These are phyloP conservation scores for Pseudogymnoascus sp. DNA, from an alignment of 2,329 filamentous ascomycete species.

Conservation along the genomic window DNA sequence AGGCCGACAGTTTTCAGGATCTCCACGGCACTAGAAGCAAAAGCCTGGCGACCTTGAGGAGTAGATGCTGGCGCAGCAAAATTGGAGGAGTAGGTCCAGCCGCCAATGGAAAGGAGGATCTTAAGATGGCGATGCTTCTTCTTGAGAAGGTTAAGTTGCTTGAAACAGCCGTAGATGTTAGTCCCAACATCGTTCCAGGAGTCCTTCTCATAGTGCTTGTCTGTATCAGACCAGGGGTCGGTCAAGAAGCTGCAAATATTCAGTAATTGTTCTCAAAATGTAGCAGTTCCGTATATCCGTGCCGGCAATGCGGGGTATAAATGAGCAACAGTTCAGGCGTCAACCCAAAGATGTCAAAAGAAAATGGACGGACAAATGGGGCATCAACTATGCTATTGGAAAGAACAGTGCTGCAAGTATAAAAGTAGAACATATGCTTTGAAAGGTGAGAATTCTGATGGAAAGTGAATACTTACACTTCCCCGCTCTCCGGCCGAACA, in stretches of 20 bases:
- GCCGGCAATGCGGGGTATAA: not conserved
- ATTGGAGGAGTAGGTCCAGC: conserved; percentile 86
- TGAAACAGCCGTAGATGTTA: conserved; percentile 82
- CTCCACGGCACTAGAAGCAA: conserved; percentile 65
- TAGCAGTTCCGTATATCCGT: not conserved
- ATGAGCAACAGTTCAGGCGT: not conserved
- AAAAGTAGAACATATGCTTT: not conserved
- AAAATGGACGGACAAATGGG: not conserved
- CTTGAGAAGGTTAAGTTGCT: conserved; percentile 82
- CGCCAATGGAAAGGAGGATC: conserved; percentile 76
- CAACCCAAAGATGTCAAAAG: not conserved
- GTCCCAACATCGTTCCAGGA: conserved; percentile 63
- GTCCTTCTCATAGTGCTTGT: conserved; percentile 65
- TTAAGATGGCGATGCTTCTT: conserved; percentile 74
- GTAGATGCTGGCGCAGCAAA: conserved; percentile 71
- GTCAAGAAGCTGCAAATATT: conserved; percentile 38
- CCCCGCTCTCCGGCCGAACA: conserved; percentile 66
- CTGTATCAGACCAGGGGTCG: conserved; percentile 57
- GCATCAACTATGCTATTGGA: not conserved
- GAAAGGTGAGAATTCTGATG: not conserved
- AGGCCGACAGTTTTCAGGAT: conserved; percentile 77
- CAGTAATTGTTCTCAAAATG: not conserved
- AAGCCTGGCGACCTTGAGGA: conserved; percentile 56
- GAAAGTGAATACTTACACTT: conserved; percentile 47
- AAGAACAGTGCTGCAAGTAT: not conserved